Conservation (phyloP, 352 stramenopile genomes). For the Globisporangium rhizosaccharum region DNA sequence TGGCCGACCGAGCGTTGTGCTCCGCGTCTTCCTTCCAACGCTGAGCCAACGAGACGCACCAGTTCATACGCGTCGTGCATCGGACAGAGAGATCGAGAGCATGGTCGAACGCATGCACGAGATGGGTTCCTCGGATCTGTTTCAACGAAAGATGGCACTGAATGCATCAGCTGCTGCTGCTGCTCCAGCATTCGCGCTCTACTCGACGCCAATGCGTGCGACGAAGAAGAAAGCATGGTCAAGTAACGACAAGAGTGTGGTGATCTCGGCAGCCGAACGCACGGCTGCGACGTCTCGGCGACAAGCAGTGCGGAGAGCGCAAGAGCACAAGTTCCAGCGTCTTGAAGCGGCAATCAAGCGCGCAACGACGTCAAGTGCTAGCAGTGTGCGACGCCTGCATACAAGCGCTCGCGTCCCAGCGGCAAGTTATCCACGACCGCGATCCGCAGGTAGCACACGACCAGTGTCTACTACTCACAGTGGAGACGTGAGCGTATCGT, state of each 20-base stretch:
- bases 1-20: slow-evolving; percentile 10
- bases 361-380: background rate
- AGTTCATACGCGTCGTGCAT: background rate
- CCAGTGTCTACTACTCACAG: background rate
- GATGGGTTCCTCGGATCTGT: slow-evolving; percentile 9
- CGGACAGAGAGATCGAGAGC: slow-evolving; percentile 10
- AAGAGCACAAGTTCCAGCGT: slow-evolving; percentile 34
- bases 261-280: background rate
- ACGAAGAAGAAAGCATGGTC: background rate
- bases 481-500: background rate
- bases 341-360: slow-evolving; percentile 29
- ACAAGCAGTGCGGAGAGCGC: slow-evolving; percentile 15
- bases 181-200: slow-evolving; percentile 6
- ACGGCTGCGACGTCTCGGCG: slow-evolving; percentile 8
- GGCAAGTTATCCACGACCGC: background rate
- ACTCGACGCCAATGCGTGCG: background rate
- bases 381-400: background rate
- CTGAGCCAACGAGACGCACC: background rate
- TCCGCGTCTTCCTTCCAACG: slow-evolving; percentile 14
- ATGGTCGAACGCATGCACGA: slow-evolving; percentile 13
- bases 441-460: background rate
- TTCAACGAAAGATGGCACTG: background rate
- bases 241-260: background rate
- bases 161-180: too few species aligned
- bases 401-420: slow-evolving; percentile 6